A percentile compares a stretch with the other conserved stretches of the same genome.
phyloP scores from a whole-genome alignment of 257 asterid genomes.

The Nicotiana benthamiana region DNA sequence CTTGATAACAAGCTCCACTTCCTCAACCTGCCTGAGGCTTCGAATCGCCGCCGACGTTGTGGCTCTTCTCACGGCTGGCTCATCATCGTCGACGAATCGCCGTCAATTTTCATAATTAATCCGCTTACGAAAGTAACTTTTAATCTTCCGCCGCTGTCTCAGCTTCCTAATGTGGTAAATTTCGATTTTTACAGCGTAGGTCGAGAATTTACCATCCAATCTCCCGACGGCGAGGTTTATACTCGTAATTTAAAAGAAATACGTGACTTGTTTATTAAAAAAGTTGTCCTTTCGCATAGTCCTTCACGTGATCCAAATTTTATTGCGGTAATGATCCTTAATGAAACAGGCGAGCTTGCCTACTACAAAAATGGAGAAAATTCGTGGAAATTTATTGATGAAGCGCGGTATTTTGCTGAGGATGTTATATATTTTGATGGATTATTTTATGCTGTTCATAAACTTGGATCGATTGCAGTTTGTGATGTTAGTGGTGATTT shows the following conservation, averaged over 20 bases:
- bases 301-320: constrained; percentile 31
- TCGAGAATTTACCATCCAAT: constrained; percentile 46
- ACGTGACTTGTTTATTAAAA: constrained; percentile 60
- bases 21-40: constrained; percentile 59
- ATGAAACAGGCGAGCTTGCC: constrained; percentile 39
- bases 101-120: constrained; percentile 49
- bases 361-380: constrained; percentile 38
- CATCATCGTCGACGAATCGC: constrained; percentile 64
- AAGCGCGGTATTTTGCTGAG: constrained; percentile 39
- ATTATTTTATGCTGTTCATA: constrained; percentile 45
- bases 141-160: constrained; percentile 51
- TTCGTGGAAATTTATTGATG: constrained; percentile 47
- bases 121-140: constrained; percentile 57
- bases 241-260: constrained; percentile 40
- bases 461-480: constrained; percentile 43
- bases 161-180: constrained; percentile 49
- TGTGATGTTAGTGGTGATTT: constrained; percentile 34
- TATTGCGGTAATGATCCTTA: constrained; percentile 45
- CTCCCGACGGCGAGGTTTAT: constrained; percentile 22
- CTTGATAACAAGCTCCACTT: constrained; percentile 26
- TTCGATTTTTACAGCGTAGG: constrained; percentile 53
- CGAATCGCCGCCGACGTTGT: constrained; percentile 50
- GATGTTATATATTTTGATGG: constrained; percentile 50
- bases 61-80: constrained; percentile 89
- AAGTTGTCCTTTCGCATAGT: constrained; percentile 50